A percentile compares a stretch with the other conserved stretches of the same genome.
phyloP scores from a whole-genome alignment of 2,329 filamentous ascomycete genomes.

The Fusarium clavum region DNA sequence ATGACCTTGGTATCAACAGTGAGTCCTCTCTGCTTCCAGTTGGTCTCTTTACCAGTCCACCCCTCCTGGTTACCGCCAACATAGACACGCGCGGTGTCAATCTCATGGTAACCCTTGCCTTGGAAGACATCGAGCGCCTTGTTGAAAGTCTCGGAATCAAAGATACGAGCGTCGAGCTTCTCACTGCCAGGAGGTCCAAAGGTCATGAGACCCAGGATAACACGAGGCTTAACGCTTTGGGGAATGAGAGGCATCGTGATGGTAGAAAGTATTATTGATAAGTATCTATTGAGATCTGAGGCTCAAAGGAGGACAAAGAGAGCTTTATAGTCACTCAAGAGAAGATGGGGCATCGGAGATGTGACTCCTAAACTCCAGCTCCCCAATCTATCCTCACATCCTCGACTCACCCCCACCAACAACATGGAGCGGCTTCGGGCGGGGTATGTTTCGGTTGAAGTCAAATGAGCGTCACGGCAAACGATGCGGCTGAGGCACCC shows the following conservation, averaged over 20 bases:
- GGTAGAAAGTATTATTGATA: background rate
- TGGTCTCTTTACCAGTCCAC: slow-evolving; percentile 75
- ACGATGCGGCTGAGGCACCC: slow-evolving; percentile 2
- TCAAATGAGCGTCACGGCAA: slow-evolving; percentile 3
- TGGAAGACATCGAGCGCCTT: slow-evolving; percentile 80
- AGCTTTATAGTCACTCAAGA: slow-evolving; percentile 18
- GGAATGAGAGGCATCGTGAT: slow-evolving; percentile 61
- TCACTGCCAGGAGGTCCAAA: slow-evolving; percentile 74
- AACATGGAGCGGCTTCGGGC: slow-evolving; percentile 23
- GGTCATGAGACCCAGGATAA: slow-evolving; percentile 90
- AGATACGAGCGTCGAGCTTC: slow-evolving; percentile 75
- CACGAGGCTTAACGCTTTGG: slow-evolving; percentile 66
- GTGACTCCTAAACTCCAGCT: slow-evolving; percentile 41
- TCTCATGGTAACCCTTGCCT: slow-evolving; percentile 81
- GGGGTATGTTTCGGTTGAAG: slow-evolving; percentile 26
- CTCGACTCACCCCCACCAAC: slow-evolving; percentile 28
- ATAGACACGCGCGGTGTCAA: slow-evolving; percentile 86
- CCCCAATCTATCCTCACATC: slow-evolving; percentile 17
- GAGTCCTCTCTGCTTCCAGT: slow-evolving; percentile 83
- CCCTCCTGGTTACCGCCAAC: slow-evolving; percentile 79
- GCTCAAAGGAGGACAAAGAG: background rate
- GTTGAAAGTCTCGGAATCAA: slow-evolving; percentile 73
- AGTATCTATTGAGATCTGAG: background rate
- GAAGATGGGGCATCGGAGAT: slow-evolving; percentile 21
- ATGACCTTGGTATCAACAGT: slow-evolving; percentile 80